Evolutionary conservation across 1,284 basidiomycete species (phyloP).

Genomic region (Inonotus obliquus): DNA sequence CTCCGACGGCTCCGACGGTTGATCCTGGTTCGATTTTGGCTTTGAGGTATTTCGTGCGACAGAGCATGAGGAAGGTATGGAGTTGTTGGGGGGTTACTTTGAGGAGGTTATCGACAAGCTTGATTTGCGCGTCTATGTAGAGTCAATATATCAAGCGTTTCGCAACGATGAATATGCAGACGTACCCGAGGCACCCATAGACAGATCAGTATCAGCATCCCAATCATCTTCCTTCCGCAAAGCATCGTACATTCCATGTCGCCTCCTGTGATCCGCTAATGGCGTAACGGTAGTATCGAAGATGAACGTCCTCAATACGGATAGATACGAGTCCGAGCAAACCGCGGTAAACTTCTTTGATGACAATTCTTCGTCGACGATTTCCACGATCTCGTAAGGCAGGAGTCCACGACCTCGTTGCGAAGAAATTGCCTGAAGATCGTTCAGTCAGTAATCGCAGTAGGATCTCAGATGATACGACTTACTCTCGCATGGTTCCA

Average conservation of each 20-base stretch:
- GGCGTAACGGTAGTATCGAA: constrained; percentile 61
- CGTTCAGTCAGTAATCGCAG: background rate
- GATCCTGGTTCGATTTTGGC: constrained; percentile 95
- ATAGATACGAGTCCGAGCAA: constrained; percentile 75
- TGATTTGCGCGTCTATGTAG: constrained; percentile 52
- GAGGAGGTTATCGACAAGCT: constrained; percentile 82
- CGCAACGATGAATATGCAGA: constrained; percentile 6
- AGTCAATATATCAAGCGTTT: background rate
- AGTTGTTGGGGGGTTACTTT: constrained; percentile 88
- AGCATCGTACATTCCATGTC: constrained; percentile 84
- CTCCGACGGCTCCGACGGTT: constrained; percentile 97
- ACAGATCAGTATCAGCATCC: constrained; percentile 76
- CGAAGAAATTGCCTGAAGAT: constrained; percentile 56
- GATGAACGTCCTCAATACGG: constrained; percentile 76
- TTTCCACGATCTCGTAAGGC: constrained; percentile 84
- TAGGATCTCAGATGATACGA: constrained; percentile 13
- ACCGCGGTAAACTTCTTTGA: constrained; percentile 59
- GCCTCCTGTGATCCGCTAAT: constrained; percentile 67
- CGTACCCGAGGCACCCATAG: constrained; percentile 69
- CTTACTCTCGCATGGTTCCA: constrained; percentile 86
- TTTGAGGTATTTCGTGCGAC: constrained; percentile 89
- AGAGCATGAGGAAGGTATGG: constrained; percentile 76
- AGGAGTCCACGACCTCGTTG: constrained; percentile 62
- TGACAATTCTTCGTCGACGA: constrained; percentile 63
- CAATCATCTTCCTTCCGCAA: constrained; percentile 72